Evolutionary conservation across 345 rosid species (phyloP).

Genomic region (Sisymbrium irio): DNA sequence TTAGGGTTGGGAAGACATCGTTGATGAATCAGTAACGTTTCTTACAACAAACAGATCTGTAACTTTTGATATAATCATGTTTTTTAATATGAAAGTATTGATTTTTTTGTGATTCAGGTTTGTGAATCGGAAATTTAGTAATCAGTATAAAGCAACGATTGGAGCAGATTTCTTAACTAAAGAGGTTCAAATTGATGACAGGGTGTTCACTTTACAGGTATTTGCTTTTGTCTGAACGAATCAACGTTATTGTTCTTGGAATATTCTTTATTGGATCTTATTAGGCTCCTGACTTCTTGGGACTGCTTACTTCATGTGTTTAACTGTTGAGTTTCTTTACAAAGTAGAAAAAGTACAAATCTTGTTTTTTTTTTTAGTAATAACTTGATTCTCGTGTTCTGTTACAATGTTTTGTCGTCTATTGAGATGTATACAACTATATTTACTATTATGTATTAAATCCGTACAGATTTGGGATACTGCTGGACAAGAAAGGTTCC

Average conservation of each 20-base stretch:
- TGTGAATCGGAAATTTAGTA: slow-evolving; percentile 88
- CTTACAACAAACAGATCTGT: slow-evolving; percentile 16
- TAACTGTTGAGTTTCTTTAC: neutral
- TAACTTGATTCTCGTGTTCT: neutral
- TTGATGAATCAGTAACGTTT: slow-evolving; percentile 88
- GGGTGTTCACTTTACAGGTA: slow-evolving; percentile 86
- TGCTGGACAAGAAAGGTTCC: slow-evolving; percentile 89
- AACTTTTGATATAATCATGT: neutral
- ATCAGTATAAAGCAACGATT: slow-evolving; percentile 92
- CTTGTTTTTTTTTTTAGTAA: neutral
- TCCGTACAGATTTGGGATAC: slow-evolving; percentile 78
- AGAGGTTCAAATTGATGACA: slow-evolving; percentile 88
- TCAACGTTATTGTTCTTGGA: neutral
- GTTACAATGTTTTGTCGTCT: neutral
- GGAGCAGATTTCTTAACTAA: slow-evolving; percentile 95
- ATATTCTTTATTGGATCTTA: slow-evolving; percentile 18
- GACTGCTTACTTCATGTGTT: neutral
- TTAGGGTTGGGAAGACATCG: slow-evolving; percentile 79
- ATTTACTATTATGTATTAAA: neutral
- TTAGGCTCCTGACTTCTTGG: neutral
- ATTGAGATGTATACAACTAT: neutral
- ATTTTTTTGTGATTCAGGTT: slow-evolving; percentile 54
- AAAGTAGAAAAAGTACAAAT: neutral
- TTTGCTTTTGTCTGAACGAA: neutral
- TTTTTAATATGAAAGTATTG: neutral